phyloP scores from a whole-genome alignment of 345 rosid genomes.

The Eucalyptus curtisii region DNA sequence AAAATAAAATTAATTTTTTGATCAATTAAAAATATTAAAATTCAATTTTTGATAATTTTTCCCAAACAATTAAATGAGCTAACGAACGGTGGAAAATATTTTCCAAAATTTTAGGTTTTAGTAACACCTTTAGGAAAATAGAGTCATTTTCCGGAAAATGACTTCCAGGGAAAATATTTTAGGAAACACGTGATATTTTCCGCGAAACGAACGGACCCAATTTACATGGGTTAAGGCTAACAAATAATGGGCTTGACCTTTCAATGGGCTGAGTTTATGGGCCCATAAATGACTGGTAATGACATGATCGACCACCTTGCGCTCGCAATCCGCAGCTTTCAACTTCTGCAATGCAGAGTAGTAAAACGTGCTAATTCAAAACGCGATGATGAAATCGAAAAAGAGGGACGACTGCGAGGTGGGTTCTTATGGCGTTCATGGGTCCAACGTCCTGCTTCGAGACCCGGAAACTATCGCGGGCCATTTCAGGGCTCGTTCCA shows the following conservation, averaged over 20 bases:
- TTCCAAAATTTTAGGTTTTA: too few relatives aligned
- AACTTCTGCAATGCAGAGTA: not conserved
- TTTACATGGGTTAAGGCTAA: not conserved
- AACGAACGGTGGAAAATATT: too few relatives aligned
- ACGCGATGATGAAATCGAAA: not conserved
- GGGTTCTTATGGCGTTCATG: not conserved
- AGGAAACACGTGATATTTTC: too few relatives aligned
- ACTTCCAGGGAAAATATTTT: too few relatives aligned
- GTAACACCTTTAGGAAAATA: too few relatives aligned
- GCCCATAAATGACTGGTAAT: not conserved
- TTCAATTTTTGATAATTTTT: too few relatives aligned
- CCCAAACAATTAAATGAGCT: too few relatives aligned
- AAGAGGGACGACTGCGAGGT: rapidly evolving
- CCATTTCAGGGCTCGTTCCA: not conserved
- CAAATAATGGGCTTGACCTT: not conserved
- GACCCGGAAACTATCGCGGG: not conserved
- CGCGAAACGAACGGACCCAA: too few relatives aligned
- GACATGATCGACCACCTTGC: not conserved
- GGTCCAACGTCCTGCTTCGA: not conserved
- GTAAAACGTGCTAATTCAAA: too few relatives aligned
- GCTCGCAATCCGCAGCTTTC: not conserved
- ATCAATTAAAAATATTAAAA: too few relatives aligned
- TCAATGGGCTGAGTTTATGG: not conserved
- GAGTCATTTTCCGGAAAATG: too few relatives aligned
- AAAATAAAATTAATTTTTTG: too few relatives aligned